A percentile compares a stretch with the other conserved stretches of the same genome.
phyloP scores from a whole-genome alignment of 306 rosid species.

The Quercus mongolica region DNA sequence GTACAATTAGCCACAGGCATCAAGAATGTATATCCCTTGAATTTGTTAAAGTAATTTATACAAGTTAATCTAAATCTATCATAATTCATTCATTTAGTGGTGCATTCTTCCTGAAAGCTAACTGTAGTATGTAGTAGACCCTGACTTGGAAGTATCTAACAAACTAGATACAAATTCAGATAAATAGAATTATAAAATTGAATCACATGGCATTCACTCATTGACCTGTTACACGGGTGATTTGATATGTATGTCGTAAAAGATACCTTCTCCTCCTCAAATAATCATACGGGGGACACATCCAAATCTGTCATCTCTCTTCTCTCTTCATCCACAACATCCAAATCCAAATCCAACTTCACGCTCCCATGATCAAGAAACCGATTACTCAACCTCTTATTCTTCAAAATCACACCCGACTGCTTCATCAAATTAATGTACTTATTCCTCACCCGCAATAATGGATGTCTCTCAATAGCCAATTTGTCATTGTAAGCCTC shows the following conservation, averaged over 20 bases:
- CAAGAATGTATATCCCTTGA: not conserved
- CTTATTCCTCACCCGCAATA: constrained; percentile 61
- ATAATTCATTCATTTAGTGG: not conserved
- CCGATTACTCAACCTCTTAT: constrained; percentile 46
- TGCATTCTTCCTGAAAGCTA: not conserved
- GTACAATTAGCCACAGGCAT: not conserved
- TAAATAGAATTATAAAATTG: not conserved
- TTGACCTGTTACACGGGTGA: too few relatives aligned
- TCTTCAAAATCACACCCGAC: constrained; percentile 51
- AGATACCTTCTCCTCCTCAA: too few relatives aligned
- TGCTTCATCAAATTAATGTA: constrained; percentile 67
- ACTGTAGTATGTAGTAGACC: not conserved
- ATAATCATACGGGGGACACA: not conserved
- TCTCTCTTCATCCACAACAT: constrained; percentile 33
- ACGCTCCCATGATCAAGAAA: constrained; percentile 15
- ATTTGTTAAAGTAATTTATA: not conserved
- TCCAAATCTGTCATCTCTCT: constrained; percentile 27
- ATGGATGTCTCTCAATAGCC: constrained; percentile 64
- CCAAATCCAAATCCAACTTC: constrained; percentile 34
- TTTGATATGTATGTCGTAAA: too few relatives aligned
- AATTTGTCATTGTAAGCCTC: constrained; percentile 56
- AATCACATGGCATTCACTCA: too few relatives aligned
- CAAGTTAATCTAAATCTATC: not conserved
- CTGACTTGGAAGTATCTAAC: not conserved
- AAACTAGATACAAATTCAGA: not conserved